These are phyloP conservation scores for Podospora tetraspora DNA, from an alignment of 495 filamentous ascomycete species.

Conservation along the genomic window DNA sequence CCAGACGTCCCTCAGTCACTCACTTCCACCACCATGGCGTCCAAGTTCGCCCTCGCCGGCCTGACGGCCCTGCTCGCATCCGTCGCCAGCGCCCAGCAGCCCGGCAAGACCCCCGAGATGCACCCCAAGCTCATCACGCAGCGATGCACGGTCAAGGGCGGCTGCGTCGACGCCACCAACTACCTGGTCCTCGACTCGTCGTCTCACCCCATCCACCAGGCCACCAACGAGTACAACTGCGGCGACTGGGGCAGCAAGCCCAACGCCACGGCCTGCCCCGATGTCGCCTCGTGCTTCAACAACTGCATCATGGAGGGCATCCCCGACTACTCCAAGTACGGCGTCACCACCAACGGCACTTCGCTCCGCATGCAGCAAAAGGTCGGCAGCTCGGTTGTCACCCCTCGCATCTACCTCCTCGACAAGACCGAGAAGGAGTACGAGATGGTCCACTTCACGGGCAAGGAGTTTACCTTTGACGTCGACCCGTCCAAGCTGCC, in stretches of 20 bases:
- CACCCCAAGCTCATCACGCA: slow-evolving; percentile 56
- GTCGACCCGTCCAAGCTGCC: slow-evolving; percentile 56
- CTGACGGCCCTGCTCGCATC: slow-evolving; percentile 18
- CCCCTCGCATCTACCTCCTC: slow-evolving; percentile 60
- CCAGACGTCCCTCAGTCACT: slow-evolving; percentile 1
- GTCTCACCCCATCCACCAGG: slow-evolving; percentile 24
- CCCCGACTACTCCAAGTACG: slow-evolving; percentile 40
- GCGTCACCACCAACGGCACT: slow-evolving; percentile 42
- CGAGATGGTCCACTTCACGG: slow-evolving; percentile 53
- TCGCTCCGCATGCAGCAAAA: slow-evolving; percentile 46
- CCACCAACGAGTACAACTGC: slow-evolving; percentile 15
- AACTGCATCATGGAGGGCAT: slow-evolving; percentile 51
- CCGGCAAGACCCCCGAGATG: slow-evolving; percentile 24
- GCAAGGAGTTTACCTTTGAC: slow-evolving; percentile 60
- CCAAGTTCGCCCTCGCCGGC: slow-evolving; percentile 14
- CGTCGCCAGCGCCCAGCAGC: slow-evolving; percentile 20
- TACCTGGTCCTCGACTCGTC: slow-evolving; percentile 56
- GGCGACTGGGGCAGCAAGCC: slow-evolving; percentile 44
- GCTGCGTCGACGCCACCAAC: slow-evolving; percentile 48
- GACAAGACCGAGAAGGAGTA: slow-evolving; percentile 48
- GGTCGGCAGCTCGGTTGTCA: slow-evolving; percentile 23
- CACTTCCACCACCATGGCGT: slow-evolving; percentile 14
- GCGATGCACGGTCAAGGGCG: slow-evolving; percentile 47
- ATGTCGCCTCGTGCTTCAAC: slow-evolving; percentile 40
- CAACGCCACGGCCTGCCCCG: slow-evolving; percentile 41